Evolutionary conservation across 148 eudicot genomes (phyloP).

Genomic region (Camellia lanceoleosa): DNA sequence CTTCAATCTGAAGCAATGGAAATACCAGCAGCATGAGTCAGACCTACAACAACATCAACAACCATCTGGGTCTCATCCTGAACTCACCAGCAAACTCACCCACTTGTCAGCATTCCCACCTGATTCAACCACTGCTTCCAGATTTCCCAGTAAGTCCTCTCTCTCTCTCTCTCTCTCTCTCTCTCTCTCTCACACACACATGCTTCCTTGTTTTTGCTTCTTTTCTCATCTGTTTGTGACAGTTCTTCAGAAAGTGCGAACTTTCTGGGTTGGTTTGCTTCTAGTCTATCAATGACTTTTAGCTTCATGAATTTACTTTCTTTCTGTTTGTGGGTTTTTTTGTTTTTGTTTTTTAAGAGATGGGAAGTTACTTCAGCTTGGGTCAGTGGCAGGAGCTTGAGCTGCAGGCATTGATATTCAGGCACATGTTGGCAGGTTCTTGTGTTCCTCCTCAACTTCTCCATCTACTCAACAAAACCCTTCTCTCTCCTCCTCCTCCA

Average conservation of each 20-base stretch:
- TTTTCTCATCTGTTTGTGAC: background rate
- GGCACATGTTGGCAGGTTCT: slow-evolving; percentile 74
- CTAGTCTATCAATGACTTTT: background rate
- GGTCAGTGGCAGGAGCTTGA: slow-evolving; percentile 92
- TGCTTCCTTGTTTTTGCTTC: no score
- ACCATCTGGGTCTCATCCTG: slow-evolving; percentile 28
- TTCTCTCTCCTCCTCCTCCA: slow-evolving; percentile 32
- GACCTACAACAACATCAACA: slow-evolving; percentile 36
- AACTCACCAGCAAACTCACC: slow-evolving; percentile 31
- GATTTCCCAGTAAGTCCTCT: slow-evolving; percentile 41
- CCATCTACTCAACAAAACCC: slow-evolving; percentile 56
- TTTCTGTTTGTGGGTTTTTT: background rate
- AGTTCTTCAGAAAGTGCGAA: no score
- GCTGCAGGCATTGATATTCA: slow-evolving; percentile 80
- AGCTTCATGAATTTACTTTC: background rate
- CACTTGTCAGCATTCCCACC: slow-evolving; percentile 34
- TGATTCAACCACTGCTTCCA: slow-evolving; percentile 37
- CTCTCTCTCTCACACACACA: background rate
- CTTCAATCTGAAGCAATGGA: slow-evolving; percentile 81
- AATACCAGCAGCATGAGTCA: slow-evolving; percentile 52
- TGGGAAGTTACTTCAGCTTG: slow-evolving; percentile 70
- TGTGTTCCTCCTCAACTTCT: slow-evolving; percentile 74
- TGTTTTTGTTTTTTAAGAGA: slow-evolving; percentile 24
- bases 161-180: slow-evolving; percentile 16
- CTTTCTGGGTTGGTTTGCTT: background rate